Percentiles rank a stretch among this genome's conserved stretches.
Conservation (phyloP, 2,329 filamentous ascomycete genomes). For the Lithohypha guttulata region DNA sequence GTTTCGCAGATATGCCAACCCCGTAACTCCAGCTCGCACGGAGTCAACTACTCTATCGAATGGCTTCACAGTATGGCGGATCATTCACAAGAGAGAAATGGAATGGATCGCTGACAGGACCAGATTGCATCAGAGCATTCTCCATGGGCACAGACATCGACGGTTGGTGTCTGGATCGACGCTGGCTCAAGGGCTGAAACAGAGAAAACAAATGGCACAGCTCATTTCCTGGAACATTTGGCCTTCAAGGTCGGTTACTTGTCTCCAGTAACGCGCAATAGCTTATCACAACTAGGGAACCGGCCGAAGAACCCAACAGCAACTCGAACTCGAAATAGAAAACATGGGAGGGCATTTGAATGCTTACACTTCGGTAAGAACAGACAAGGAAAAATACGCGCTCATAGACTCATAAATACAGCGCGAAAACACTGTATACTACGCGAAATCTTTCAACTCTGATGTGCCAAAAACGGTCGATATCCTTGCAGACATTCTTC, state of each 20-base stretch:
- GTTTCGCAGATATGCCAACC: constrained; percentile 82
- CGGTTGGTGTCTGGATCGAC: constrained; percentile 98
- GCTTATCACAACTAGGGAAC: constrained; percentile 56
- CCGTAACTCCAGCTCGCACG: constrained; percentile 68
- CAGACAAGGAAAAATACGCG: constrained; percentile 9
- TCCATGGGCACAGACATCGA: constrained; percentile 95
- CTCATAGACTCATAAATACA: constrained; percentile 31
- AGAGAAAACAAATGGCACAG: constrained; percentile 95
- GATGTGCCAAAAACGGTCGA: constrained; percentile 94
- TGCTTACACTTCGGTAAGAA: constrained; percentile 91
- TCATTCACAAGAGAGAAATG: constrained; percentile 15
- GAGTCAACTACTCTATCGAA: constrained; percentile 95
- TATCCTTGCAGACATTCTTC: constrained; percentile 96
- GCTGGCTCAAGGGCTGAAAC: constrained; percentile 97
- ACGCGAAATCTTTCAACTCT: constrained; percentile 97
- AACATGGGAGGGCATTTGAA: constrained; percentile 99
- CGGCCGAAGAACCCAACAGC: constrained; percentile 84
- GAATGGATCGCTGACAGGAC: constrained; percentile 13
- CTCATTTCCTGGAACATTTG: constrained; percentile 98
- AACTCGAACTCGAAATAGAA: constrained; percentile 98
- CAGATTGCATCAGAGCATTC: constrained; percentile 98
- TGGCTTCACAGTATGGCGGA: constrained; percentile 71
- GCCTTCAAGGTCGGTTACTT: constrained; percentile 77
- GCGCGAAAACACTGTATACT: constrained; percentile 99
- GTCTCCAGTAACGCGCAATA: constrained; percentile 9